Evolutionary conservation across 2,329 filamentous ascomycete genomes (phyloP), one percentile per base, ranked within the genome.

Genomic region (Elsinoe ampelina): DNA sequence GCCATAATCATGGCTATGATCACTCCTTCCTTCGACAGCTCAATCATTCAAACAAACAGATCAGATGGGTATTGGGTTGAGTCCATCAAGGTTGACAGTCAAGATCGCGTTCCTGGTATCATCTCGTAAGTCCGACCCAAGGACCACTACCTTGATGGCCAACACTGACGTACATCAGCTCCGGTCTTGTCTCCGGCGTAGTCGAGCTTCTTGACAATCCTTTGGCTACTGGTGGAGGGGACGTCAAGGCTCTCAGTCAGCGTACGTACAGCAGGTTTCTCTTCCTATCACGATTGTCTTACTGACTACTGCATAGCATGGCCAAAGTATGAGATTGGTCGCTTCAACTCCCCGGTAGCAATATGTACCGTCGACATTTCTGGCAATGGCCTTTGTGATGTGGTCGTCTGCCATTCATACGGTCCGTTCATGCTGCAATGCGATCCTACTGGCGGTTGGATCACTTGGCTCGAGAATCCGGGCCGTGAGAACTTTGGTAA

Each of bases 301-400:
- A 7, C 48, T 38, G 34, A 38, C 7, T 12, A n/a, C 5, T 35
- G 17, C 1, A 4, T 4, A 52, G 48, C 48, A 38, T 52, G 48
- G 48, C 48, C 48, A 13, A 52, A 52, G 34, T 52, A 52, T 19
- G 48, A 52, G 48, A 52, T 52, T 26, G 48, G 48, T 26, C 32
- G 48, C n/a, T 52, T 52, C 34, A 52, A 52, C 34, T 52, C 48
- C 2, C 48, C 48, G 2, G 48, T 52, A 3, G 48, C 48, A 1
- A 52, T 52, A 17, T 52, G 48, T 17, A 52, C 48, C 13, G 48
- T 52, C n/a, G 48, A 52, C 34, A 52, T 52, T 26, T 52, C 48
- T 2, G 48, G 48, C 5, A 52, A 52, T 26, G 48, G 48, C 7
- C 48, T 52, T 3, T 52, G 48, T n/a, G 48, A 52, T 39, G 48